Percentiles rank a stretch among this genome's conserved stretches.
These are phyloP conservation scores for Eleusine indica DNA, from an alignment of 176 grass and related monocot species.

Conservation along the genomic window DNA sequence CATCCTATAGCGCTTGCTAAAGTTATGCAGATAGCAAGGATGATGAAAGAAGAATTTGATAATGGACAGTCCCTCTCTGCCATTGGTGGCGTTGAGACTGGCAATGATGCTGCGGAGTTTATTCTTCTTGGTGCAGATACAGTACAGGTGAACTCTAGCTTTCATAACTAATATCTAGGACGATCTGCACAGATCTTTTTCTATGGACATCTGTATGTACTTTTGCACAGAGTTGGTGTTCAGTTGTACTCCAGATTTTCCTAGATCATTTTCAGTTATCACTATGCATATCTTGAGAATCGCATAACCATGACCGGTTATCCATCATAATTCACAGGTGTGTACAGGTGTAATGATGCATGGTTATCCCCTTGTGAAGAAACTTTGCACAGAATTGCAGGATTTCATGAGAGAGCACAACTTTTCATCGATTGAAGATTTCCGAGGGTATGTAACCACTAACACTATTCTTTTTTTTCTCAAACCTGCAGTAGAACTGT, in stretches of 20 bases:
- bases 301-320: neutral
- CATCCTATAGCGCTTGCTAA: constrained; percentile 96
- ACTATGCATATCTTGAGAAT: constrained; percentile 3
- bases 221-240: neutral
- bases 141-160: constrained; percentile 68
- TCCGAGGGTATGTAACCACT: constrained; percentile 66
- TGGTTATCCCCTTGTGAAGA: constrained; percentile 95
- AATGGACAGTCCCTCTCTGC: constrained; percentile 83
- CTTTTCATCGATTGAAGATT: constrained; percentile 86
- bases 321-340: constrained; percentile 64
- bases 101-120: constrained; percentile 88
- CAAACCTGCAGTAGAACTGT: too few species aligned
- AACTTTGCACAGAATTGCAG: constrained; percentile 79
- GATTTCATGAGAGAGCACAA: constrained; percentile 96
- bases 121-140: constrained; percentile 94
- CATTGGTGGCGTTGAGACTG: constrained; percentile 91
- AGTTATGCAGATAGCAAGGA: constrained; percentile 92
- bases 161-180: neutral
- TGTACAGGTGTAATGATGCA: constrained; percentile 98
- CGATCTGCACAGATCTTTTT: neutral
- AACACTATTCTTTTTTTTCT: neutral
- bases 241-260: constrained; percentile 16
- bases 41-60: constrained; percentile 84
- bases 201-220: neutral
- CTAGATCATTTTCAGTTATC: constrained; percentile 21